Conservation (phyloP, 2,329 filamentous ascomycete genomes). For the Fusarium camptoceras region DNA sequence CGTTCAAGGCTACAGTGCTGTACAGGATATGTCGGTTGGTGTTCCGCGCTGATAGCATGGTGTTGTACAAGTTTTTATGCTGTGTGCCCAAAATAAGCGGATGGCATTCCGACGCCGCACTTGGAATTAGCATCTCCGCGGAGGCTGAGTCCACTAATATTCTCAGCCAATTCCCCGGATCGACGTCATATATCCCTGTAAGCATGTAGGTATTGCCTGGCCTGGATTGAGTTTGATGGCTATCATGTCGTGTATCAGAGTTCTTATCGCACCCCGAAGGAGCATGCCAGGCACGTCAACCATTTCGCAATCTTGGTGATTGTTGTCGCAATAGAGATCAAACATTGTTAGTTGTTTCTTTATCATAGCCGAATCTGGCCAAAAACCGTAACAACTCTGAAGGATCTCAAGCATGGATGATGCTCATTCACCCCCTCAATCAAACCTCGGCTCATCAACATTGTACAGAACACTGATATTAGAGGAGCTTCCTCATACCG, state of each 20-base stretch:
- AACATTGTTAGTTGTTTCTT: background rate
- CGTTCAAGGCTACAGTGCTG: background rate
- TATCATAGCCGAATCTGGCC: background rate
- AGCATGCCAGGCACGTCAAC: conserved; percentile 20
- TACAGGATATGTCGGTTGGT: conserved; percentile 3
- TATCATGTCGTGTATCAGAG: conserved; percentile 10
- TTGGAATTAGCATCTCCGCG: conserved; percentile 37
- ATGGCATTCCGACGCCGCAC: conserved; percentile 26
- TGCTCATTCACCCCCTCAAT: conserved; percentile 11
- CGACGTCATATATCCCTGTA: conserved; percentile 37
- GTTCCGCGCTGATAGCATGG: conserved; percentile 11
- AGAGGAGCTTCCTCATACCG: conserved; percentile 17
- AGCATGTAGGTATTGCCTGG: conserved; percentile 4
- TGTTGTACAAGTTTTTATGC: conserved; percentile 15
- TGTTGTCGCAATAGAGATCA: background rate
- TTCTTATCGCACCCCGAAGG: conserved; percentile 6
- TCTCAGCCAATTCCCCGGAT: conserved; percentile 27
- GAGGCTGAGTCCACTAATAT: conserved; percentile 26
- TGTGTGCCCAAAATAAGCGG: conserved; percentile 18
- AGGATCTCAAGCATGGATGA: conserved; percentile 1
- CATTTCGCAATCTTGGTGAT: conserved; percentile 10
- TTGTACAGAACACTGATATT: background rate
- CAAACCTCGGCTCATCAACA: background rate
- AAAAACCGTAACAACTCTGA: background rate
- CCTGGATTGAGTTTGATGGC: conserved; percentile 1